Evolutionary conservation across 768 basidiomycete species (phyloP), one percentile per base, ranked within the genome.

Genomic region (Lentinus brumalis): DNA sequence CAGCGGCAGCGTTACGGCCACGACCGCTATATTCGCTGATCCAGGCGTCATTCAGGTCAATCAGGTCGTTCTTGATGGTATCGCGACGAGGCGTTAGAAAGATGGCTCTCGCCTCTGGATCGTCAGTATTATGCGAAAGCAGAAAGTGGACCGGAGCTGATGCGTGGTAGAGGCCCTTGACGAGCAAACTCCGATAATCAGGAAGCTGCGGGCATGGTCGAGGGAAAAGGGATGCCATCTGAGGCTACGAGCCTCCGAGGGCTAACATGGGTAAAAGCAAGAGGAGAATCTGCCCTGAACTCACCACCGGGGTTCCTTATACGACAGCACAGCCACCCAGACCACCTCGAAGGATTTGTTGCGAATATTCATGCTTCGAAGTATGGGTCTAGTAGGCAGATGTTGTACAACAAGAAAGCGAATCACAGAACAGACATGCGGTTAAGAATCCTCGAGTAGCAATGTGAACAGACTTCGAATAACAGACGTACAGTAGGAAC

Each of bases 131-230:
- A 61, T 78, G 75, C 0, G 89, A 88, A 31, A 89, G 71, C 41
- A 83, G 79, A 39, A 92, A 76, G 63, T 89, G 85, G 50, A 93
- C 75, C 4, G 89, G 89, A 5, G 89, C 86, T 4, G 91, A 87
- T 18, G 87, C 73, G 53, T 84, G 86, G 68, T 85, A 88, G 0
- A 76, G 60, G 0, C 91, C 91, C 29, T 82, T 78, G 35, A 92
- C 73, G 12, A 92, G 75, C n/a, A 92, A 70, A 5, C 83, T 79
- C 16, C 71, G 74, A 73, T 85, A 89, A 1, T 64, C 66, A 4
- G 89, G 88, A n/a, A 89, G 71, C 8, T 68, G 49, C 16, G 82
- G 81, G 3, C 75, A 76, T 50, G 77, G 71, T 7, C 69, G 68
- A 38, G 81, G 76, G 46, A 82, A 82, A 15, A 85, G 58, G 80